A percentile compares a stretch with the other conserved stretches of the same genome.
phyloP scores from a whole-genome alignment of 495 filamentous ascomycete genomes.

The Bathelium albidoporum region DNA sequence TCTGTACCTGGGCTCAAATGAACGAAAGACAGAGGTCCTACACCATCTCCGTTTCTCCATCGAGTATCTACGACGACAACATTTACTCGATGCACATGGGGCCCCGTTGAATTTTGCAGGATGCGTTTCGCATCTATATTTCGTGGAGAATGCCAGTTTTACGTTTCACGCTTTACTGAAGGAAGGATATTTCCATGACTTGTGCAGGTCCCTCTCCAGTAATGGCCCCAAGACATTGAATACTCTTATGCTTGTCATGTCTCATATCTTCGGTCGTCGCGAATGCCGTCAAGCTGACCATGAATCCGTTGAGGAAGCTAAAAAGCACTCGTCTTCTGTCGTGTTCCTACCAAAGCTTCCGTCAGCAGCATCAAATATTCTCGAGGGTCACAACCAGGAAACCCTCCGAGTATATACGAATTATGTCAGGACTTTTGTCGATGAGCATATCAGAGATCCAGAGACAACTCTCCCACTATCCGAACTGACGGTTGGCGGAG shows the following conservation, averaged over 20 bases:
- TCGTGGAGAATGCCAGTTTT: constrained; percentile 60
- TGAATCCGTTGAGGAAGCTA: constrained; percentile 35
- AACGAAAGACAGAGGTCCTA: constrained; percentile 52
- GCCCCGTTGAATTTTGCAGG: constrained; percentile 60
- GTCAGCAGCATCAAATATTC: constrained; percentile 38
- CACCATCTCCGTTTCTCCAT: constrained; percentile 73
- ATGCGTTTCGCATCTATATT: constrained; percentile 58
- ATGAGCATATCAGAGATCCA: constrained; percentile 45
- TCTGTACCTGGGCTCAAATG: constrained; percentile 55
- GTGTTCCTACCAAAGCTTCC: constrained; percentile 58
- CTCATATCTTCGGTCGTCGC: constrained; percentile 56
- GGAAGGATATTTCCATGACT: constrained; percentile 53
- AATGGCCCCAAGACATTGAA: constrained; percentile 33
- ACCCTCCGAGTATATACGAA: constrained; percentile 52
- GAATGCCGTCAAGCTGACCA: constrained; percentile 34
- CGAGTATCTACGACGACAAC: constrained; percentile 62
- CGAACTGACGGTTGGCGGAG: constrained; percentile 34
- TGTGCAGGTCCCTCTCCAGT: constrained; percentile 44
- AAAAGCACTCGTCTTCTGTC: constrained; percentile 45
- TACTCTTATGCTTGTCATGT: constrained; percentile 52
- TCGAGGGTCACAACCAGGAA: constrained; percentile 51
- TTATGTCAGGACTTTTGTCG: constrained; percentile 58
- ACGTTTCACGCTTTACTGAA: constrained; percentile 63
- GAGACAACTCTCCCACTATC: constrained; percentile 53
- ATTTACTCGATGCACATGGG: constrained; percentile 49